Evolutionary conservation across 352 stramenopile genomes (phyloP).

Genomic region (Phytophthora constricta): DNA sequence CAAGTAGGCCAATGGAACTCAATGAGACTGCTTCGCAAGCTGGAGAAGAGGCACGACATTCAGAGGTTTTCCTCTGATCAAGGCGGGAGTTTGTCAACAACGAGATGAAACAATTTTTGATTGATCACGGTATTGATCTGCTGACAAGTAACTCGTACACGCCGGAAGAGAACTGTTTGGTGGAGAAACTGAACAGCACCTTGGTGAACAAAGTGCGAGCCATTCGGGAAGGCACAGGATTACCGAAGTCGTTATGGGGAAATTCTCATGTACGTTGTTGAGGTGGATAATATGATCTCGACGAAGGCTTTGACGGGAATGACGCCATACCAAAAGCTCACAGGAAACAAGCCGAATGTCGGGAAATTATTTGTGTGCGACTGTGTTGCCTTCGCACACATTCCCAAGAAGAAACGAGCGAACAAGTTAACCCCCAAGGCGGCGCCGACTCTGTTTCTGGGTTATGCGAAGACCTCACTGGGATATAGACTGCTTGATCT

Average conservation of each 20-base stretch:
- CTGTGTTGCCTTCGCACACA: slow-evolving; percentile 7
- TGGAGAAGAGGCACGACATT: not conserved
- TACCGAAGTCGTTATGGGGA: slow-evolving; percentile 6
- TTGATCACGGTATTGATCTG: not conserved
- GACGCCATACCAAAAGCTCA: slow-evolving; percentile 12
- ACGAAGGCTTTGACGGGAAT: slow-evolving; percentile 8
- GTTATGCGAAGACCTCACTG: not conserved
- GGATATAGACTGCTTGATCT: slow-evolving; percentile 11
- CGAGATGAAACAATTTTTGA: not conserved
- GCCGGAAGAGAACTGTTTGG: slow-evolving; percentile 4
- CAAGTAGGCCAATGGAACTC: not conserved
- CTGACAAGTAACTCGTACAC: slow-evolving; percentile 7
- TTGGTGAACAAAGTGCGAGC: slow-evolving; percentile 10
- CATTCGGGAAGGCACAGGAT: not conserved
- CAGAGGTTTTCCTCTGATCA: not conserved
- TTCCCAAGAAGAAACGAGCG: slow-evolving; percentile 1
- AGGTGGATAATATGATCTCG: slow-evolving; percentile 11
- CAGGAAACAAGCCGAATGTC: not conserved
- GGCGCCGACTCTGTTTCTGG: not conserved
- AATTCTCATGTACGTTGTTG: slow-evolving; percentile 14
- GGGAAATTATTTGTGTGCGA: slow-evolving; percentile 9
- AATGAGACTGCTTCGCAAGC: not conserved
- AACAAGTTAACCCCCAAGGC: slow-evolving; percentile 10
- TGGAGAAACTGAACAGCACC: slow-evolving; percentile 11
- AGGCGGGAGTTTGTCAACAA: not conserved